Evolutionary conservation across 2,329 filamentous ascomycete species (phyloP), one percentile per base, ranked within the genome.

Genomic region (Ophiognomonia clavigignenti-juglandacearum): DNA sequence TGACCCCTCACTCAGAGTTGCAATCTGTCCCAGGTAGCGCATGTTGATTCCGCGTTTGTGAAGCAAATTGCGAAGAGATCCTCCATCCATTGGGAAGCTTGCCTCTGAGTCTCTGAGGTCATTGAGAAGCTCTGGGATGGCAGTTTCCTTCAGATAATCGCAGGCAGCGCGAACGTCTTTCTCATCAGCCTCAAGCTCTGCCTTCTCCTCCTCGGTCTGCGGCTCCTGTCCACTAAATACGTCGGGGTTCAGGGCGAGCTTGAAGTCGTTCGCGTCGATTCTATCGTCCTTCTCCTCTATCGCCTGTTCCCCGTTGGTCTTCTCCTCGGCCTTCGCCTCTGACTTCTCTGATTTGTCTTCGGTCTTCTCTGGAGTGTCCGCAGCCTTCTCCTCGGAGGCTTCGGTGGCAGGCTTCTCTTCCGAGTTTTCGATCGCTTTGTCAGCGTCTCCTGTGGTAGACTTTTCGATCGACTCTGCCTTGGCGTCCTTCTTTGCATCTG

Each of bases 11-110:
- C 85, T 82, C 43, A 87, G 75, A 49, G 79, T 73, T 11, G 88
- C 86, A 53, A 98, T 69, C 66, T 83, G 86, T 55, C 93, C 93
- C n/a, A 97, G 77, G 65, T 98, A 98, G 60, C 95, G 82, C 53
- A 97, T 79, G 71, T 98, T 98, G 72, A 98, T 91, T 69, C 93
- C 93, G 35, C 92, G 88, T 75, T 96, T 96, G 74, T 98, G 93
- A 61, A 98, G 76, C 43, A 96, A 79, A 55, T 84, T 83, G 59
- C 86, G 88, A 49, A 98, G 75, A 18, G 92, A 96, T 60, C 87
- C 81, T n/a, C 93, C 93, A 59, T 98, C 95, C 89, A 97, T 96
- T 11, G 93, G 93, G 73, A 97, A 97, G 59, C 92, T 93, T 56
- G 96, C 85, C 57, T 98, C 92, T 6, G 89, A 91, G 55, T 95